Evolutionary conservation across 164 flowering plant species (phyloP).

Genomic region (Magnolia changhungtana): DNA sequence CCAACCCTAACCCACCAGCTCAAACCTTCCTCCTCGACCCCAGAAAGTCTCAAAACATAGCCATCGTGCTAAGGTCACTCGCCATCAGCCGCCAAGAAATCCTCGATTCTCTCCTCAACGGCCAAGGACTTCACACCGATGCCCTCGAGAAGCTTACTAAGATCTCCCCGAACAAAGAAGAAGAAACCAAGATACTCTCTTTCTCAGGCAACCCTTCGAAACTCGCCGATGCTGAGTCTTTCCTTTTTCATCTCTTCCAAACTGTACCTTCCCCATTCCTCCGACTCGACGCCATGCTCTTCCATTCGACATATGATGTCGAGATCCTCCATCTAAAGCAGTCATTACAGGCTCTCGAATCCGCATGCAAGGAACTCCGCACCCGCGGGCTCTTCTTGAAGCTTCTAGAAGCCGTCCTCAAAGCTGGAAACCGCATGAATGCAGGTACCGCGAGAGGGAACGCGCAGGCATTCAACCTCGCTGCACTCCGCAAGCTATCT

Average conservation of each 20-base stretch:
- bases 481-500: constrained; percentile 58
- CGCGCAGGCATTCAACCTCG: constrained; percentile 73
- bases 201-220: constrained; percentile 43
- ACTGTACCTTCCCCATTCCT: constrained; percentile 52
- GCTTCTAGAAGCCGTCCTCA: constrained; percentile 81
- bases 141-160: constrained; percentile 53
- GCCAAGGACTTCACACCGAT: constrained; percentile 42
- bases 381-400: constrained; percentile 64
- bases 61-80: constrained; percentile 53
- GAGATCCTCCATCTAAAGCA: constrained; percentile 55
- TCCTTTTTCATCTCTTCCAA: constrained; percentile 47
- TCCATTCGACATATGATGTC: constrained; percentile 42
- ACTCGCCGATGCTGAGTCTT: constrained; percentile 65
- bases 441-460: constrained; percentile 87
- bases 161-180: constrained; percentile 57
- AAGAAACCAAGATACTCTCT: constrained; percentile 34
- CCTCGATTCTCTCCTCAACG: constrained; percentile 46
- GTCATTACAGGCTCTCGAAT: constrained; percentile 47
- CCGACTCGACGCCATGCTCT: constrained; percentile 56
- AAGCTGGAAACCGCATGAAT: constrained; percentile 83
- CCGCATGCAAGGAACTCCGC: constrained; percentile 66
- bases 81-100: constrained; percentile 46
- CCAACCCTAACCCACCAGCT: constrained; percentile 23
- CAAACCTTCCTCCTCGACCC: constrained; percentile 67
- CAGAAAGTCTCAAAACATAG: constrained; percentile 62